phyloP scores from a whole-genome alignment of 352 stramenopile species.

The Globisporangium echinulatum region DNA sequence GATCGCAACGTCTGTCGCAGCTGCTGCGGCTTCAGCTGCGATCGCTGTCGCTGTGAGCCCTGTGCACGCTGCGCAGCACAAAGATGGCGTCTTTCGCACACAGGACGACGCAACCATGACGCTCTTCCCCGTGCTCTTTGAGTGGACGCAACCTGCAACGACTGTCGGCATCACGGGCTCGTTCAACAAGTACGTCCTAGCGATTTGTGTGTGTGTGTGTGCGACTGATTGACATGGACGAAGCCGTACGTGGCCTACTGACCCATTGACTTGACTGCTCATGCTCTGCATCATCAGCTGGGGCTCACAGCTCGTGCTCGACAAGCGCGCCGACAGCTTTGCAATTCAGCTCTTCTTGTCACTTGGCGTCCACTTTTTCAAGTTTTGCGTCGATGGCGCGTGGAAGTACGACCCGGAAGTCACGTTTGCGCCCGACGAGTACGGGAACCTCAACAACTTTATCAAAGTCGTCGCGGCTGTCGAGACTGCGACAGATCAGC shows the following conservation, averaged over 20 bases:
- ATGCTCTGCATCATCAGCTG: slow-evolving; percentile 27
- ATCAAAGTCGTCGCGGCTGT: slow-evolving; percentile 41
- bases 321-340: slow-evolving; percentile 13
- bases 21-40: neutral
- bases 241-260: neutral
- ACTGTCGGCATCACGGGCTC: slow-evolving; percentile 66
- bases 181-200: slow-evolving; percentile 66
- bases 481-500: slow-evolving; percentile 25
- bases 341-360: slow-evolving; percentile 50
- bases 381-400: slow-evolving; percentile 69
- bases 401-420: slow-evolving; percentile 85
- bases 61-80: neutral
- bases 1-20: neutral
- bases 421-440: slow-evolving; percentile 73
- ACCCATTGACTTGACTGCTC: neutral
- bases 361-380: slow-evolving; percentile 67
- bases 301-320: slow-evolving; percentile 69
- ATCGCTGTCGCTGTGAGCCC: neutral
- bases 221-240: neutral
- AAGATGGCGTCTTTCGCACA: neutral
- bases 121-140: slow-evolving; percentile 50
- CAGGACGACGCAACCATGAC: neutral
- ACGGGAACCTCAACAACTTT: slow-evolving; percentile 87
- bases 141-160: slow-evolving; percentile 47
- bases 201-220: neutral